A percentile compares a stretch with the other conserved stretches of the same genome.
These are phyloP conservation scores for Isochrysis galbana DNA, from an alignment of 78 protist genomes.

Conservation along the genomic window DNA sequence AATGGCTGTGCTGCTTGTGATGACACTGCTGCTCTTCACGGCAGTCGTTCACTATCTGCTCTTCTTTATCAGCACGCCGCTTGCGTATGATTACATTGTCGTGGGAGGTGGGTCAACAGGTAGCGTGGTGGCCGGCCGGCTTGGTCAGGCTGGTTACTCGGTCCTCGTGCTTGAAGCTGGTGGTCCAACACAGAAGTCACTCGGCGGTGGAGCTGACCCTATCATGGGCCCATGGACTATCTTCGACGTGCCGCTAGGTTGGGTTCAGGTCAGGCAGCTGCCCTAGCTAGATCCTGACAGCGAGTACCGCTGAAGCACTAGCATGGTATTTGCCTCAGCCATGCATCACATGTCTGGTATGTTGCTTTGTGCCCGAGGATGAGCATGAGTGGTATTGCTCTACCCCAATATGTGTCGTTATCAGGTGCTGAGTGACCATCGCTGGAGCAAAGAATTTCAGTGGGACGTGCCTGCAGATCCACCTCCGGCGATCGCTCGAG, in stretches of 20 bases:
- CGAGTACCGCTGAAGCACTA: too few species aligned
- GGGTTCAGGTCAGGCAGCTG: too few species aligned
- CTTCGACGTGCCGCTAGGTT: constrained; percentile 16
- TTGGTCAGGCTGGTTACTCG: neutral
- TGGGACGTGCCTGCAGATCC: constrained; percentile 10
- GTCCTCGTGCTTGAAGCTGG: constrained; percentile 31
- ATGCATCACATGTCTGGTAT: too few species aligned
- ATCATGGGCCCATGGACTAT: neutral
- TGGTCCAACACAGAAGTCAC: neutral
- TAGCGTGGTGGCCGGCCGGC: neutral
- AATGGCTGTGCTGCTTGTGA: neutral
- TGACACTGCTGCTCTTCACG: neutral
- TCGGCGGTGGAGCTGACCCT: neutral
- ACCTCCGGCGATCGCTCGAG: constrained; percentile 18
- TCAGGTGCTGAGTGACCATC: constrained; percentile 7
- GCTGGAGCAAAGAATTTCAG: neutral
- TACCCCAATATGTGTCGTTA: too few species aligned
- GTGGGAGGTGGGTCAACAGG: constrained; percentile 23
- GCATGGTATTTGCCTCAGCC: too few species aligned
- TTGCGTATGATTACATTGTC: neutral
- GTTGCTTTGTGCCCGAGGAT: too few species aligned
- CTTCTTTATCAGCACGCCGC: neutral
- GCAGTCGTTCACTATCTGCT: neutral
- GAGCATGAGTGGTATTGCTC: too few species aligned
- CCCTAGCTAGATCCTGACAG: too few species aligned